phyloP scores from a whole-genome alignment of 2,329 filamentous ascomycete species.

The Pseudomassariella vexata region DNA sequence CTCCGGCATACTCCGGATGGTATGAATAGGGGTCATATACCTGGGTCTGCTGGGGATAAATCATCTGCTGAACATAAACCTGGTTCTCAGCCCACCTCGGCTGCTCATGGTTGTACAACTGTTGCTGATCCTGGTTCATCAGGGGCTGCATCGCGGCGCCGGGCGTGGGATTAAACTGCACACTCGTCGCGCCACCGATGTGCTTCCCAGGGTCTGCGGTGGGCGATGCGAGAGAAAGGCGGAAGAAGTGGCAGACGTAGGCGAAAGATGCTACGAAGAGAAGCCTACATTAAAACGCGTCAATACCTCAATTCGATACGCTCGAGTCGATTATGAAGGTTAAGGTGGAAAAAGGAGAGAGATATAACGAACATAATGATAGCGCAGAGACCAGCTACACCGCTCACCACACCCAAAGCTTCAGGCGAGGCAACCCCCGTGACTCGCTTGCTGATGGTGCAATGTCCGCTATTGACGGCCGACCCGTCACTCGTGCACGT shows the following conservation, averaged over 20 bases:
- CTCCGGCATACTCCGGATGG: constrained; percentile 12
- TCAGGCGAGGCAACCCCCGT: constrained; percentile 27
- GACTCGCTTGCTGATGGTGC: constrained; percentile 21
- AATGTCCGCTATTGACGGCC: constrained; percentile 30
- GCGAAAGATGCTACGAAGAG: constrained; percentile 24
- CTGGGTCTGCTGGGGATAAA: constrained; percentile 1
- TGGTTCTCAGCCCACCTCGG: constrained; percentile 9
- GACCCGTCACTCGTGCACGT: constrained; percentile 32
- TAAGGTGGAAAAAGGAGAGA: no score
- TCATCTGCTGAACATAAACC: background rate
- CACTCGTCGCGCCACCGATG: constrained; percentile 1
- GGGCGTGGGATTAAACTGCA: background rate
- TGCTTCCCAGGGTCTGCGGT: constrained; percentile 18
- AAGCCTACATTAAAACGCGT: constrained; percentile 9
- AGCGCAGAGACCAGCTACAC: constrained; percentile 37
- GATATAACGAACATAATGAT: constrained; percentile 22
- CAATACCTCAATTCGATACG: no score
- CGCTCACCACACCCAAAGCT: constrained; percentile 29
- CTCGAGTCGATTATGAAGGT: no score
- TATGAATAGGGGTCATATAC: constrained; percentile 9
- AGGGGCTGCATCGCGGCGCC: constrained; percentile 10
- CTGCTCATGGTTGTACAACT: constrained; percentile 10
- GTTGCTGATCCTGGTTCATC: constrained; percentile 12
- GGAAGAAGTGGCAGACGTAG: constrained; percentile 25
- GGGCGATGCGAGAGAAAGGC: constrained; percentile 16